These are phyloP conservation scores for Dicorynia guianensis DNA, from an alignment of 306 rosid genomes.

Conservation along the genomic window DNA sequence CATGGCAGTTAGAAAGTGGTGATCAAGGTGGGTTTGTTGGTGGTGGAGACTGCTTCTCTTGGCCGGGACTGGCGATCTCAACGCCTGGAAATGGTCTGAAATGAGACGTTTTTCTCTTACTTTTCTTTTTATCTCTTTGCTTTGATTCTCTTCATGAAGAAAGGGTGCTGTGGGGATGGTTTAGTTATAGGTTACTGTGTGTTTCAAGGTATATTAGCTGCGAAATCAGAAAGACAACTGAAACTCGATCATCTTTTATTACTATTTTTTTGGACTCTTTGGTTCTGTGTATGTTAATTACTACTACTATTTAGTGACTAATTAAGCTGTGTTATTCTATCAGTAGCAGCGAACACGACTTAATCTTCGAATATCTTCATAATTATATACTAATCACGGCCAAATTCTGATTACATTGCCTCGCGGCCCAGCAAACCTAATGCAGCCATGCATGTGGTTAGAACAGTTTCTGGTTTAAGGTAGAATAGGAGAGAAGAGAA, in stretches of 20 bases:
- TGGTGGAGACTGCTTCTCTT: conserved; percentile 78
- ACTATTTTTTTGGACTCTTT: neutral
- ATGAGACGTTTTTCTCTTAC: conserved; percentile 37
- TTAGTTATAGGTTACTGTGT: conserved; percentile 31
- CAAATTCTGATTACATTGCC: neutral
- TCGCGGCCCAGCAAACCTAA: neutral
- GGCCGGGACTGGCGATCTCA: conserved; percentile 93
- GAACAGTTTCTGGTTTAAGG: neutral
- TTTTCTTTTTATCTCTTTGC: neutral
- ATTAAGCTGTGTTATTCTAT: conserved; percentile 7
- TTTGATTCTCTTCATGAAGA: conserved; percentile 27
- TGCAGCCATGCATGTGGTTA: neutral
- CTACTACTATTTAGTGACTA: neutral
- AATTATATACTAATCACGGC: neutral
- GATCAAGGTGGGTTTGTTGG: conserved; percentile 63
- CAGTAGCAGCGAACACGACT: neutral
- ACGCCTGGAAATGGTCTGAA: conserved; percentile 84
- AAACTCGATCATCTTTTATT: conserved; percentile 22
- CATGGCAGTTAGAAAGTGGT: conserved; percentile 83
- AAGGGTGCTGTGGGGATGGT: conserved; percentile 28
- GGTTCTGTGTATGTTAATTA: neutral
- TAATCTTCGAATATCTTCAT: neutral
- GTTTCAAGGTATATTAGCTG: conserved; percentile 32
- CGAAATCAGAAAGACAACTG: conserved; percentile 20
- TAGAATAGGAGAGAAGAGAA: neutral